Evolutionary conservation across 148 eudicot genomes (phyloP), one percentile per base, ranked within the genome.

Genomic region (Gaultheria prostrata): DNA sequence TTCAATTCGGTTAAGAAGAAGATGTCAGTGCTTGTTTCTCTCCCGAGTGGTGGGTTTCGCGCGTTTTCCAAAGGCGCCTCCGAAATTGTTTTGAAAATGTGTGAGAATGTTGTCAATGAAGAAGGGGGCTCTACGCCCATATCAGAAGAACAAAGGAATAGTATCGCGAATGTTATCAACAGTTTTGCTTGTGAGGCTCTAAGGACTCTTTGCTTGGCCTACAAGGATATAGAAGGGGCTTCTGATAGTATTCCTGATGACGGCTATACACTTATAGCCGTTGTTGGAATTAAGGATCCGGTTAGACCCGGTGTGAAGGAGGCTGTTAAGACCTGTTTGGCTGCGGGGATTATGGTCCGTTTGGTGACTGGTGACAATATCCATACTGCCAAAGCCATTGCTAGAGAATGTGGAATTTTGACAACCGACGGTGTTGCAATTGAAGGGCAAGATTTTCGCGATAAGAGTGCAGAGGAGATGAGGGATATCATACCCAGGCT

Each of bases 331-430:
- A 92, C 94, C 65, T 95, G 98, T 90, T 86, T 90, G 63, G 87
- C 69, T 85, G 98, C 98, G 8, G 98, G 97, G 59, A 91, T 95
- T 79, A 85, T 59, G 18, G 92, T 95, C 6, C 84, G 97, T 49
- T 93, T 95, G 98, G 97, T 95, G 33, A 95, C 98, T 0, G 98
- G 98, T 30, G 98, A 95, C 78, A 95, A 95, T 49, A 90, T 95
- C 33, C 86, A 94, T 33, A 95, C 98, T 9, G 98, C 98, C 30
- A 94, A 91, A 82, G 98, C 98, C 83, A 95, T 95, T 35, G 98
- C 98, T 59, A 89, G 70, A 87, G 98, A 95, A 85, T 95, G 98
- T 86, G 98, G 98, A 0, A 95, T 95, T 35, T 84, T 95, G 84
- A 94, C 94, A 30, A 79, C 57, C 69, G 93, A 85, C 63, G 97